Conservation (phyloP, 176 grass and related monocot genomes). For the Thalia dealbata region DNA sequence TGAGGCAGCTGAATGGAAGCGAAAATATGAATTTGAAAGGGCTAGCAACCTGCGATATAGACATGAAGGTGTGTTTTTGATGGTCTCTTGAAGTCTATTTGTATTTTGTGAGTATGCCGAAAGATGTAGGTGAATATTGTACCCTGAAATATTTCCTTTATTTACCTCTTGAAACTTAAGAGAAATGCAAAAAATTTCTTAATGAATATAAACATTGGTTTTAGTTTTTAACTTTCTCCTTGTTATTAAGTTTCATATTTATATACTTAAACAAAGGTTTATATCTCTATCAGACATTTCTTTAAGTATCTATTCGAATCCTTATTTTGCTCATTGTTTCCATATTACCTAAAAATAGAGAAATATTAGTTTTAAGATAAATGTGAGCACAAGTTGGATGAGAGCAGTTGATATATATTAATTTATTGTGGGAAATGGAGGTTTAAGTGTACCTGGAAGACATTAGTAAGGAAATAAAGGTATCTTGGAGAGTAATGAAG, state of each 20-base stretch:
- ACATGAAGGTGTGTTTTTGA: conserved; percentile 40
- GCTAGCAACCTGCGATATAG: conserved; percentile 34
- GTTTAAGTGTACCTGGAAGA: no score
- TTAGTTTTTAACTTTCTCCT: not conserved
- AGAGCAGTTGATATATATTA: no score
- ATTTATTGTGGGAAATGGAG: no score
- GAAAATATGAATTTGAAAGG: conserved; percentile 72
- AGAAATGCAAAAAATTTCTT: not conserved
- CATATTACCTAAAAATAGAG: no score
- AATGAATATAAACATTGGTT: not conserved
- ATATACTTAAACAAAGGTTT: no score
- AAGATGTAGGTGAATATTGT: not conserved
- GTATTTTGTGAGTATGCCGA: not conserved
- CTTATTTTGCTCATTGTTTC: no score
- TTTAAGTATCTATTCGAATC: no score
- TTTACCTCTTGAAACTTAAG: not conserved
- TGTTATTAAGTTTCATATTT: not conserved
- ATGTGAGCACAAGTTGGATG: no score
- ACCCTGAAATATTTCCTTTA: not conserved
- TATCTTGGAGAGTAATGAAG: no score
- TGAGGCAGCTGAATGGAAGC: conserved; percentile 87
- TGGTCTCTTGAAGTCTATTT: not conserved
- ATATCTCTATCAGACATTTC: no score
- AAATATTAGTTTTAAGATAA: no score
- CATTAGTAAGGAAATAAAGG: no score